Conservation (phyloP, 2,329 filamentous ascomycete genomes). For the Clathrospora elynae region DNA sequence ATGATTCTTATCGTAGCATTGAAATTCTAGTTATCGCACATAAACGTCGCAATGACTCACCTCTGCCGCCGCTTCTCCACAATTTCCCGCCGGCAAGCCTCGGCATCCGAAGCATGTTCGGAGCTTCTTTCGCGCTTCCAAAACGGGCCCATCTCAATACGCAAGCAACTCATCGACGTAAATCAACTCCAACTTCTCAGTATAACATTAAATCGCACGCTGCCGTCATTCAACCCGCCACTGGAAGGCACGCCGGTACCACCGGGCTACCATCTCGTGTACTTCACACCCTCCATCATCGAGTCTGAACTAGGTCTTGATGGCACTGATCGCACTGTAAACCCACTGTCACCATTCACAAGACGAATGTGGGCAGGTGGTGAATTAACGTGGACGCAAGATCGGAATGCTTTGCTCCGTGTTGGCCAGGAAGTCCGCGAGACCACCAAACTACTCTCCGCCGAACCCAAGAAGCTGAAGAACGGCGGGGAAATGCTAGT, state of each 20-base stretch:
- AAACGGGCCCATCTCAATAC: slow-evolving; percentile 33
- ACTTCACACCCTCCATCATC: slow-evolving; percentile 77
- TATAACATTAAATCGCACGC: slow-evolving; percentile 34
- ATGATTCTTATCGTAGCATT: background rate
- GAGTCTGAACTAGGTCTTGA: slow-evolving; percentile 71
- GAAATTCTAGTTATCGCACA: background rate
- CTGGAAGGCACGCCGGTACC: slow-evolving; percentile 54
- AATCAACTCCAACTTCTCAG: slow-evolving; percentile 43
- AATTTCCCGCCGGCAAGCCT: slow-evolving; percentile 20
- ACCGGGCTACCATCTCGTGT: slow-evolving; percentile 80
- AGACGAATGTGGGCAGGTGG: slow-evolving; percentile 94
- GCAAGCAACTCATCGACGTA: slow-evolving; percentile 39
- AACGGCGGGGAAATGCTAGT: slow-evolving; percentile 62
- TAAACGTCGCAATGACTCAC: slow-evolving; percentile 19
- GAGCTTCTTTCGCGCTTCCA: slow-evolving; percentile 42
- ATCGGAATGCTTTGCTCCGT: slow-evolving; percentile 24
- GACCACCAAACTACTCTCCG: slow-evolving; percentile 53
- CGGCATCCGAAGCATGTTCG: slow-evolving; percentile 36
- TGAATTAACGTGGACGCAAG: slow-evolving; percentile 62
- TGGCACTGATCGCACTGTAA: slow-evolving; percentile 81
- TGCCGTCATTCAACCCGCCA: slow-evolving; percentile 27
- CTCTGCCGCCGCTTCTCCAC: slow-evolving; percentile 27
- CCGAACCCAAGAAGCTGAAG: slow-evolving; percentile 57
- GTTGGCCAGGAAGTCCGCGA: slow-evolving; percentile 48
- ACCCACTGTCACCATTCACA: slow-evolving; percentile 71